Percentiles rank a stretch among this genome's conserved stretches.
These are phyloP conservation scores for Entomortierella parvispora DNA, from an alignment of 192 early-diverging fungal species.

Conservation along the genomic window DNA sequence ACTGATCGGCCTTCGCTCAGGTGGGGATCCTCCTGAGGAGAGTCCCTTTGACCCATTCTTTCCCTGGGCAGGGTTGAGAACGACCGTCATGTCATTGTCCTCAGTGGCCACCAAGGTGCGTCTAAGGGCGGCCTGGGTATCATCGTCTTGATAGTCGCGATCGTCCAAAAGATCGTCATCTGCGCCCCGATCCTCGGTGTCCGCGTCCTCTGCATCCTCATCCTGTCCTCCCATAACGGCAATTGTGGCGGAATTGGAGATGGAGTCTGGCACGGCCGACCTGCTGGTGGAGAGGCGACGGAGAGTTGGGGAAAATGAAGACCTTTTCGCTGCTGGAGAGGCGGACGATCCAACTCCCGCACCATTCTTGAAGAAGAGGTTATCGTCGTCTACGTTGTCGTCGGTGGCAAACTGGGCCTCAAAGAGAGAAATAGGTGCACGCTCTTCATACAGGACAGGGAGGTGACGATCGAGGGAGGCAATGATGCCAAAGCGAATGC, in stretches of 20 bases:
- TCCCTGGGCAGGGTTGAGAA: not conserved
- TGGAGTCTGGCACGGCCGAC: constrained; percentile 12
- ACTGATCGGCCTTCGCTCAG: constrained; percentile 52
- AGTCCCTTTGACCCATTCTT: not conserved
- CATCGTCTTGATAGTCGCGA: not conserved
- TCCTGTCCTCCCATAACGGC: constrained; percentile 18
- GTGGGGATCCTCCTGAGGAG: not conserved
- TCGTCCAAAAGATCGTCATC: constrained; percentile 10
- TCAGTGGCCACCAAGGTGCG: constrained; percentile 29
- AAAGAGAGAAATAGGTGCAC: constrained; percentile 64
- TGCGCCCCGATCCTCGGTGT: not conserved
- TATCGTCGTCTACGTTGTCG: not conserved
- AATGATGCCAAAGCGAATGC: constrained; percentile 67
- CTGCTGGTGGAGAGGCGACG: not conserved
- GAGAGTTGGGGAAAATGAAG: no score
- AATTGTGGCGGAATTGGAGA: constrained; percentile 38
- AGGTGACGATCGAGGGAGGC: constrained; percentile 56
- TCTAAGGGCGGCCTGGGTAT: constrained; percentile 10
- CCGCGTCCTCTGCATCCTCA: constrained; percentile 3
- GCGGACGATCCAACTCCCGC: not conserved
- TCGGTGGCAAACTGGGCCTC: constrained; percentile 51
- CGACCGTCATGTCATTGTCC: constrained; percentile 16
- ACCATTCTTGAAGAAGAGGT: not conserved
- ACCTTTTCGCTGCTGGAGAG: not conserved
- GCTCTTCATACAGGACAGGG: constrained; percentile 64